These are phyloP conservation scores for Lavandula angustifolia DNA, from an alignment of 257 asterid genomes.

Conservation along the genomic window DNA sequence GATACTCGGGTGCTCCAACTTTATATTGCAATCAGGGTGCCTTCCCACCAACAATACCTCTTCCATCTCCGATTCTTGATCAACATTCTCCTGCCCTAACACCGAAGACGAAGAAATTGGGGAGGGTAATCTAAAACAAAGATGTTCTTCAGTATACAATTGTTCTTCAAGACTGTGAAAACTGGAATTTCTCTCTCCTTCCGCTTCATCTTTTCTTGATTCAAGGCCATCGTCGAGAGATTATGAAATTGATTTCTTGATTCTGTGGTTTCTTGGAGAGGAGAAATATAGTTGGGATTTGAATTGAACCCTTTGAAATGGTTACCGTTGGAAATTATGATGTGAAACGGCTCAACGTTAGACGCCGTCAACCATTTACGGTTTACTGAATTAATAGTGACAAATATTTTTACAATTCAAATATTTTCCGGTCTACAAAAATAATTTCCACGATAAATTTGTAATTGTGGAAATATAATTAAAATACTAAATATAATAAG, in stretches of 20 bases:
- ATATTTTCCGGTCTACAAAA: no score
- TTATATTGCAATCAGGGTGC: conserved; percentile 79
- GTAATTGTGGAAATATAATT: conserved; percentile 48
- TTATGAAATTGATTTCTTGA: conserved; percentile 14
- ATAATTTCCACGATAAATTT: no score
- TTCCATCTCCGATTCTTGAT: conserved; percentile 42
- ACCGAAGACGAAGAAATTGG: conserved; percentile 34
- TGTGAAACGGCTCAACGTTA: conserved; percentile 29
- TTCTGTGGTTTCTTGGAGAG: conserved; percentile 27
- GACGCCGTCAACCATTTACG: background rate
- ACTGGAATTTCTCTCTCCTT: conserved; percentile 76
- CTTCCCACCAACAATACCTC: conserved; percentile 71
- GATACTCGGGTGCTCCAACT: conserved; percentile 89
- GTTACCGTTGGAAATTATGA: conserved; percentile 45
- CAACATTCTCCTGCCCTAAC: conserved; percentile 17
- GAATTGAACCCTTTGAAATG: conserved; percentile 32
- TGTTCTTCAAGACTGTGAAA: conserved; percentile 69
- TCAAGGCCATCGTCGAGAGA: conserved; percentile 40
- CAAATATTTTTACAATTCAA: no score
- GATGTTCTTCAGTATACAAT: conserved; percentile 72
- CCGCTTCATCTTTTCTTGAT: conserved; percentile 29
- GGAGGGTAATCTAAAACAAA: conserved; percentile 62
- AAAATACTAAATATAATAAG: no score
- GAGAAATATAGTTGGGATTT: conserved; percentile 24
- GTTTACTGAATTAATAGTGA: background rate